Percentiles rank a stretch among this genome's conserved stretches.
Evolutionary conservation across 176 grass and related monocot species (phyloP).

Genomic region (Phoenix roebelenii): DNA sequence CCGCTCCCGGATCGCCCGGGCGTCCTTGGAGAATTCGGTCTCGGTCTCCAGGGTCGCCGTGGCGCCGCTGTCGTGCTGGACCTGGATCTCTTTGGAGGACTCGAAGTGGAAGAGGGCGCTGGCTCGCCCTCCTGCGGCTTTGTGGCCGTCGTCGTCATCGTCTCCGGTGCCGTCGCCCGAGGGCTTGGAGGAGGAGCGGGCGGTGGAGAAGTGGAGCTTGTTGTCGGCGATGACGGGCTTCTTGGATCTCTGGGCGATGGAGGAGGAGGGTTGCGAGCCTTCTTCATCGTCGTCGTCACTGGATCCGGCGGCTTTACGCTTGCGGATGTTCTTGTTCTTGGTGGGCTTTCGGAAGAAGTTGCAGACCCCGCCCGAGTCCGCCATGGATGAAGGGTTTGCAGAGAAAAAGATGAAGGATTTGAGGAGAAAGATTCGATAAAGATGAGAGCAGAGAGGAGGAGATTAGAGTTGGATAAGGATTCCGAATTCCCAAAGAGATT

Average conservation of each 20-base stretch:
- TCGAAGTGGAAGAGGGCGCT: slow-evolving; percentile 60
- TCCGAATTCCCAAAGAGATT: no score
- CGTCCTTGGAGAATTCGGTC: slow-evolving; percentile 60
- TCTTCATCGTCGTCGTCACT: slow-evolving; percentile 38
- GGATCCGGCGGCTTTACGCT: slow-evolving; percentile 35
- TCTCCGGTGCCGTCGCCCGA: background rate
- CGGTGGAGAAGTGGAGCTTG: slow-evolving; percentile 66
- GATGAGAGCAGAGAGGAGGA: no score
- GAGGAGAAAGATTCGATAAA: no score
- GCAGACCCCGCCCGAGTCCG: slow-evolving; percentile 37
- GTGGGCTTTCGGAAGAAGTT: slow-evolving; percentile 54
- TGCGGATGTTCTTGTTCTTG: slow-evolving; percentile 62
- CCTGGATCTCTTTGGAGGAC: slow-evolving; percentile 68
- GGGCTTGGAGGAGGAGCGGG: slow-evolving; percentile 20
- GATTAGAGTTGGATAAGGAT: no score
- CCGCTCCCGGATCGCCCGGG: slow-evolving; percentile 70
- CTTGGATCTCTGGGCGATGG: slow-evolving; percentile 23
- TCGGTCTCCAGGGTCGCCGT: slow-evolving; percentile 75
- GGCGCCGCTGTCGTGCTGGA: slow-evolving; percentile 57
- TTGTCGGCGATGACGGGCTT: slow-evolving; percentile 27
- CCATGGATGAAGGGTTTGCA: slow-evolving; percentile 11
- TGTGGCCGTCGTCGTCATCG: slow-evolving; percentile 10
- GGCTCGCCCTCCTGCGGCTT: background rate
- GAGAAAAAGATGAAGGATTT: no score
- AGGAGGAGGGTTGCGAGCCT: slow-evolving; percentile 14